These are phyloP conservation scores for Raffaelea deltoideospora DNA, from an alignment of 2,329 filamentous ascomycete genomes.

Conservation along the genomic window DNA sequence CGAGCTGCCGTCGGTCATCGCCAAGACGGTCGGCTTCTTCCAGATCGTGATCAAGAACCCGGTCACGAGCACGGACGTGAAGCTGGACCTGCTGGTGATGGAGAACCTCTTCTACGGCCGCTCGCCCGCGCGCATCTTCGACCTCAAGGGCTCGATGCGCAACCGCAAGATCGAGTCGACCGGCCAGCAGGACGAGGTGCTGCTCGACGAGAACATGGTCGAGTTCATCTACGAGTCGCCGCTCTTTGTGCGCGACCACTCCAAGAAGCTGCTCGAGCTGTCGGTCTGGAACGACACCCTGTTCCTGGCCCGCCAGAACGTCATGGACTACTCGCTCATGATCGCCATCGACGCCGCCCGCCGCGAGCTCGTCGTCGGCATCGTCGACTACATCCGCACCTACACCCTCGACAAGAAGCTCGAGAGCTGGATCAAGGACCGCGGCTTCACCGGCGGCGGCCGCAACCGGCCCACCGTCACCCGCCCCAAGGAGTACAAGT, in stretches of 20 bases:
- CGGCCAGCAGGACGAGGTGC: conserved; percentile 87
- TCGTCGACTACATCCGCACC: conserved; percentile 95
- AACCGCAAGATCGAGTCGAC: conserved; percentile 96
- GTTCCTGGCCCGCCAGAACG: conserved; percentile 85
- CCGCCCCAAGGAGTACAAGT: conserved; percentile 94
- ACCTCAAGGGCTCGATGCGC: conserved; percentile 95
- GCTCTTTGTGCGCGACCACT: conserved; percentile 87
- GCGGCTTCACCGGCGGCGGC: conserved; percentile 62
- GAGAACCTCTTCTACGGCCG: conserved; percentile 98
- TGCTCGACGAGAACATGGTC: conserved; percentile 96
- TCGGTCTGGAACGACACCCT: conserved; percentile 97
- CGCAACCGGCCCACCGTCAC: conserved; percentile 87
- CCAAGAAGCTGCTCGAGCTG: conserved; percentile 79
- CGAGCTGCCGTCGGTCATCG: conserved; percentile 87
- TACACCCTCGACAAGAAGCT: conserved; percentile 99
- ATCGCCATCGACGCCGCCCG: conserved; percentile 84
- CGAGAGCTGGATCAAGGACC: conserved; percentile 99
- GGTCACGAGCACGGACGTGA: conserved; percentile 78
- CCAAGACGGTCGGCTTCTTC: conserved; percentile 98
- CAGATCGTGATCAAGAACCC: conserved; percentile 96
- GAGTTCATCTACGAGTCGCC: conserved; percentile 98
- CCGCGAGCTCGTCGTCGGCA: conserved; percentile 89
- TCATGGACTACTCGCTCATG: conserved; percentile 99
- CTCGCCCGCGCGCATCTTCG: conserved; percentile 75
- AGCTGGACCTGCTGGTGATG: conserved; percentile 87